Conservation (phyloP, 495 filamentous ascomycete species). For the Alectoria sarmentosa region DNA sequence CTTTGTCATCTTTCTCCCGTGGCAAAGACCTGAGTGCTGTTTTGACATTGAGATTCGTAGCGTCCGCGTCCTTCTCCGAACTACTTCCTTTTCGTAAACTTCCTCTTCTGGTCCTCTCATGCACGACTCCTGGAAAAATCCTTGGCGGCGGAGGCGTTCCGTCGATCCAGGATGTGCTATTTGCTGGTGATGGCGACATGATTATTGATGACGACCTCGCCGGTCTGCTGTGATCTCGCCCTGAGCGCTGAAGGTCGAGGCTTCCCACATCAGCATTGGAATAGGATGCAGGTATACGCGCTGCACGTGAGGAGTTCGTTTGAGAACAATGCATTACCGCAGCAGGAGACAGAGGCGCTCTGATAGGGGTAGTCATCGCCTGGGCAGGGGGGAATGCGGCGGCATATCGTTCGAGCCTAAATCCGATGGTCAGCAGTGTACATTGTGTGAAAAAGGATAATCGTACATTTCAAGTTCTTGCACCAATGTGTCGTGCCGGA, state of each 20-base stretch:
- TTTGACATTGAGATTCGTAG: conserved; percentile 8
- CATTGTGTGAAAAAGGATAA: conserved; percentile 6
- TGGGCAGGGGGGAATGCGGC: conserved; percentile 6
- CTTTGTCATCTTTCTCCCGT: conserved; percentile 49
- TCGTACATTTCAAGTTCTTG: conserved; percentile 78
- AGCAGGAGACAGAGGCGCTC: conserved; percentile 15
- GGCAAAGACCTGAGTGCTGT: background rate
- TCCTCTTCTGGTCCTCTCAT: conserved; percentile 46
- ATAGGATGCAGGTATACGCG: conserved; percentile 13
- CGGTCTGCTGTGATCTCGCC: conserved; percentile 20
- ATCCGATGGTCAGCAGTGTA: background rate
- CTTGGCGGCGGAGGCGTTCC: conserved; percentile 48
- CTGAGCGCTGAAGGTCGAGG: conserved; percentile 25
- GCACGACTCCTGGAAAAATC: conserved; percentile 66
- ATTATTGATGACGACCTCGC: conserved; percentile 22
- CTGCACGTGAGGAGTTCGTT: conserved; percentile 2
- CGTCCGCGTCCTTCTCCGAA: conserved; percentile 31
- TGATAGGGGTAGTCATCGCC: background rate
- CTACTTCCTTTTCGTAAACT: conserved; percentile 37
- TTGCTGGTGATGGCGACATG: conserved; percentile 21
- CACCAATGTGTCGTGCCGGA: conserved; percentile 72
- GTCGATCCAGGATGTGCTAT: conserved; percentile 25
- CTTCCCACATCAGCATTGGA: conserved; percentile 28
- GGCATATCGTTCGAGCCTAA: conserved; percentile 25
- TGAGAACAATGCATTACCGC: conserved; percentile 10